Percentiles rank a stretch among this genome's conserved stretches.
Evolutionary conservation across 495 filamentous ascomycete species (phyloP).

Genomic region (Glutinoglossum americanum): DNA sequence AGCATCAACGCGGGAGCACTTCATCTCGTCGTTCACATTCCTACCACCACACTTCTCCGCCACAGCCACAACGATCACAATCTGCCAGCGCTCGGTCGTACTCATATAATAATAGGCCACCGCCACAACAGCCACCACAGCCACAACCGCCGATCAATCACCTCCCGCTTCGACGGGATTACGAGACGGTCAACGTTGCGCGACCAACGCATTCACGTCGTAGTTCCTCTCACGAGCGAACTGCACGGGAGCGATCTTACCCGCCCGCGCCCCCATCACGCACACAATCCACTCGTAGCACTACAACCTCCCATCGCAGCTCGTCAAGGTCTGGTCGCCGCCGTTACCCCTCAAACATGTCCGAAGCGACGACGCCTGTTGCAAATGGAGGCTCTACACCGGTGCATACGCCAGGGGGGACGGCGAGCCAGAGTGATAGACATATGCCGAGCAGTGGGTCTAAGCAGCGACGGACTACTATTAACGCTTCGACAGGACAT

Average conservation of each 20-base stretch:
- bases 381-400: constrained; percentile 10
- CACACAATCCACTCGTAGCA: constrained; percentile 26
- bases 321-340: constrained; percentile 24
- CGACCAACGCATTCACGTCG: constrained; percentile 28
- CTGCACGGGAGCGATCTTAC: constrained; percentile 9
- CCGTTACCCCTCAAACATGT: constrained; percentile 22
- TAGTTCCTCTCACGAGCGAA: constrained; percentile 12
- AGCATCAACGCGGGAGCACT: constrained; percentile 23
- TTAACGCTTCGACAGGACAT: constrained; percentile 62
- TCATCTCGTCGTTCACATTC: constrained; percentile 28
- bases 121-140: constrained; percentile 21
- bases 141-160: neutral
- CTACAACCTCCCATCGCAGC: constrained; percentile 10
- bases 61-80: constrained; percentile 34
- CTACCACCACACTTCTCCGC: constrained; percentile 21
- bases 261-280: constrained; percentile 26
- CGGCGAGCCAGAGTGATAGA: neutral
- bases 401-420: constrained; percentile 12
- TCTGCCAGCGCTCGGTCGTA: constrained; percentile 33
- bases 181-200: constrained; percentile 31
- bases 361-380: constrained; percentile 22
- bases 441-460: neutral
- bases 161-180: constrained; percentile 34
- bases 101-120: constrained; percentile 27
- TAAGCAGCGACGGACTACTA: constrained; percentile 48